These are phyloP conservation scores for Hippophae tibetana DNA, from an alignment of 306 rosid genomes.

Conservation along the genomic window DNA sequence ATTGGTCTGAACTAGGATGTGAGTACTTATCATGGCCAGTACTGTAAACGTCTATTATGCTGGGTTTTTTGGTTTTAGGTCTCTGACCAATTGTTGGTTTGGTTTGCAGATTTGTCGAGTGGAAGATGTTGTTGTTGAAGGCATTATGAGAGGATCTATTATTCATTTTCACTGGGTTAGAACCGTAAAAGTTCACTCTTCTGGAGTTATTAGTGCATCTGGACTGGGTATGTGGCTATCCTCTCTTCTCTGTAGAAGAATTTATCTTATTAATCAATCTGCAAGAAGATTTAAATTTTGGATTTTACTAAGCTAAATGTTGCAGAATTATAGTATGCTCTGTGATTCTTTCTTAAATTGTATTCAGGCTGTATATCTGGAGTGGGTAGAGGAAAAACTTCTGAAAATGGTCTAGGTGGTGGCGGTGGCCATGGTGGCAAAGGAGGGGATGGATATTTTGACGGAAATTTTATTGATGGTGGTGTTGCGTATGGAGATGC, in stretches of 20 bases:
- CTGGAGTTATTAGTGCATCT: slow-evolving; percentile 72
- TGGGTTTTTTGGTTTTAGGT: slow-evolving; percentile 9
- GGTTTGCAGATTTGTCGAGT: slow-evolving; percentile 81
- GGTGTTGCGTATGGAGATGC: slow-evolving; percentile 74
- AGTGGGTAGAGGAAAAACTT: slow-evolving; percentile 60
- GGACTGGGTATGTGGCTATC: slow-evolving; percentile 59
- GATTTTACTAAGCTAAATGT: background rate
- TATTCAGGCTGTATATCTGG: slow-evolving; percentile 81
- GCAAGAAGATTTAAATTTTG: background rate
- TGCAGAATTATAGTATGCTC: background rate
- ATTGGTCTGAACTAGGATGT: slow-evolving; percentile 26
- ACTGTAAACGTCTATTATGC: slow-evolving; percentile 11
- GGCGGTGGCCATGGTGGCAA: slow-evolving; percentile 97
- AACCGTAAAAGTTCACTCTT: slow-evolving; percentile 38
- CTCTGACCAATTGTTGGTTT: slow-evolving; percentile 21
- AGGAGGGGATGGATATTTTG: slow-evolving; percentile 88
- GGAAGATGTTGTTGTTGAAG: slow-evolving; percentile 66
- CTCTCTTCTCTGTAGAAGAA: slow-evolving; percentile 6
- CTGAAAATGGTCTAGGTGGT: slow-evolving; percentile 65
- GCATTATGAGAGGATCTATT: slow-evolving; percentile 76
- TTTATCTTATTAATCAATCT: background rate
- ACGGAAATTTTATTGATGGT: slow-evolving; percentile 72
- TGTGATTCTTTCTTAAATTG: slow-evolving; percentile 18
- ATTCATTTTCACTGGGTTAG: slow-evolving; percentile 87
- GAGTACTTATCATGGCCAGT: slow-evolving; percentile 28